Evolutionary conservation across 1,284 basidiomycete species (phyloP).

Genomic region (Cutaneotrichosporon sp.): DNA sequence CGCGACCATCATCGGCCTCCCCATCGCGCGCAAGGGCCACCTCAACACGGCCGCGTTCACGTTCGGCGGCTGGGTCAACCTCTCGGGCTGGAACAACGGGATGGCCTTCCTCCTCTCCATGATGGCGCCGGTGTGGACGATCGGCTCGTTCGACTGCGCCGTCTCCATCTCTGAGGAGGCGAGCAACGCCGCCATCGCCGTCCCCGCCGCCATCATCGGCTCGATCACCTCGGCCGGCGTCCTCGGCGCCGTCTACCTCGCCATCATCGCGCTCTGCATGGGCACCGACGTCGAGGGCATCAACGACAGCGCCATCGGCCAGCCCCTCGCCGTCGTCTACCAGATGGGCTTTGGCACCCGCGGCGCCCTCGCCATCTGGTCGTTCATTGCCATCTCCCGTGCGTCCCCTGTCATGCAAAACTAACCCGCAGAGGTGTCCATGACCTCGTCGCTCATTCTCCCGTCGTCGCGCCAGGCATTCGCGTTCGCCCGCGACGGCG

Average conservation of each 20-base stretch:
- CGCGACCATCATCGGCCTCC: slow-evolving; percentile 73
- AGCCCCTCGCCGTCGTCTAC: slow-evolving; percentile 59
- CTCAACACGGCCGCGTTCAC: slow-evolving; percentile 67
- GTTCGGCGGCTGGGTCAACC: slow-evolving; percentile 48
- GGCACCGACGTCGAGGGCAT: slow-evolving; percentile 63
- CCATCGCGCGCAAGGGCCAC: slow-evolving; percentile 66
- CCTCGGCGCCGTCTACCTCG: slow-evolving; percentile 57
- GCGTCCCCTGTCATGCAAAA: slow-evolving; percentile 14
- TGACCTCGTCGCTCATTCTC: slow-evolving; percentile 43
- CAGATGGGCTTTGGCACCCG: slow-evolving; percentile 51
- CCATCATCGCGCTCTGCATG: slow-evolving; percentile 53
- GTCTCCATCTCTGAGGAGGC: slow-evolving; percentile 76
- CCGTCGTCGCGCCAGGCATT: slow-evolving; percentile 63
- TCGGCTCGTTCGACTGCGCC: slow-evolving; percentile 63
- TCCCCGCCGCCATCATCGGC: slow-evolving; percentile 67
- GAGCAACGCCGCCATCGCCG: slow-evolving; percentile 66
- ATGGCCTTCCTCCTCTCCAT: slow-evolving; percentile 75
- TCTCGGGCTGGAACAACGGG: slow-evolving; percentile 68
- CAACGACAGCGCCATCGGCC: slow-evolving; percentile 62
- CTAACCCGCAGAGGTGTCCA: slow-evolving; percentile 29
- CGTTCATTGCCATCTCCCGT: slow-evolving; percentile 35
- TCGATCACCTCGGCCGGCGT: slow-evolving; percentile 63
- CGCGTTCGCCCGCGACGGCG: slow-evolving; percentile 66
- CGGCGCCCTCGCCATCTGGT: slow-evolving; percentile 54
- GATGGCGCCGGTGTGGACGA: slow-evolving; percentile 75